phyloP scores from a whole-genome alignment of 2,329 filamentous ascomycete species.

The Cercospora citrullina region DNA sequence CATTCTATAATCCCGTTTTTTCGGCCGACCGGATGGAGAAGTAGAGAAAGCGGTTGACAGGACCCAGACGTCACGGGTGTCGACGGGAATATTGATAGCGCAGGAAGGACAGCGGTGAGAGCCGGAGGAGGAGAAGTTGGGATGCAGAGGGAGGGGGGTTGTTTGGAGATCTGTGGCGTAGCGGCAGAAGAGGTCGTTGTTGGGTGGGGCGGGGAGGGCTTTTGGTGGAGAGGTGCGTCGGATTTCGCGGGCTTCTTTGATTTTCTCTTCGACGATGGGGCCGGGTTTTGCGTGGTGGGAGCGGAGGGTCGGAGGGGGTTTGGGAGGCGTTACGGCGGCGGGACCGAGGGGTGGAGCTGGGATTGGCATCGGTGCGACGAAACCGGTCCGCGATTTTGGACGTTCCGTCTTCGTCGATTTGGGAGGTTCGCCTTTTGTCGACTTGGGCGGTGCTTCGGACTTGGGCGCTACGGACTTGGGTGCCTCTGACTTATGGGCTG shows the following conservation, averaged over 20 bases:
- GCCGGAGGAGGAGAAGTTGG: slow-evolving; percentile 21
- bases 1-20: slow-evolving; percentile 25
- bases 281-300: neutral
- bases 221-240: slow-evolving; percentile 10
- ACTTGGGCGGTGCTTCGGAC: neutral
- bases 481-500: slow-evolving; percentile 6
- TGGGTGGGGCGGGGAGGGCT: slow-evolving; percentile 21
- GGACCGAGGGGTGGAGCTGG: slow-evolving; percentile 14
- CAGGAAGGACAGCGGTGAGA: slow-evolving; percentile 28
- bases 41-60: slow-evolving; percentile 21
- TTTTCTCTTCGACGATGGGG: neutral
- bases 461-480: slow-evolving; percentile 6
- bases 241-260: slow-evolving; percentile 6
- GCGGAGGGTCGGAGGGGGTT: neutral
- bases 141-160: slow-evolving; percentile 19
- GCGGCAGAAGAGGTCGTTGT: slow-evolving; percentile 24
- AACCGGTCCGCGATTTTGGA: slow-evolving; percentile 8
- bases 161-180: slow-evolving; percentile 25
- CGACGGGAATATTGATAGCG: slow-evolving; percentile 27
- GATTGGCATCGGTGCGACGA: slow-evolving; percentile 9
- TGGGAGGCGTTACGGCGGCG: neutral
- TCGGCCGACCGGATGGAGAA: neutral
- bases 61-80: slow-evolving; percentile 29
- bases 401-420: slow-evolving; percentile 8
- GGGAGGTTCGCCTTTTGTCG: slow-evolving; percentile 7